Conservation (phyloP, 495 filamentous ascomycete species). For the Penicillium tannophilum region DNA sequence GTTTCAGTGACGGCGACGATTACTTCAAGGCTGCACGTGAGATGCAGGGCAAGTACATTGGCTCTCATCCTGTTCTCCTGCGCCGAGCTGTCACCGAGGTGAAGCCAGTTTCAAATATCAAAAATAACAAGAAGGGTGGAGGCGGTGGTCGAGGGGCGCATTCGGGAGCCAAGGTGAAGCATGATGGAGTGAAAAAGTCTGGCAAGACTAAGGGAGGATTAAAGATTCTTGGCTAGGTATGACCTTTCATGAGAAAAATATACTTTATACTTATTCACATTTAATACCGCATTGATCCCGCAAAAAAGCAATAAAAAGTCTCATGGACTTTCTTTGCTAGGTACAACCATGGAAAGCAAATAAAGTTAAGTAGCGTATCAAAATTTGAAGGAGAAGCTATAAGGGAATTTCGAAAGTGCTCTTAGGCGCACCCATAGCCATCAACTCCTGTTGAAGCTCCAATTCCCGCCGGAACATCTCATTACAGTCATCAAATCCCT, state of each 20-base stretch:
- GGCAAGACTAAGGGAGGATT: constrained; percentile 79
- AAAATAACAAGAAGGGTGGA: constrained; percentile 47
- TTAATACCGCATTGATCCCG: neutral
- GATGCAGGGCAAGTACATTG: constrained; percentile 99
- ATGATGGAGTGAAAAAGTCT: constrained; percentile 75
- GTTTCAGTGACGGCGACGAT: constrained; percentile 92
- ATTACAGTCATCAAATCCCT: too few relatives aligned
- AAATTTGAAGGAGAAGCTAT: neutral
- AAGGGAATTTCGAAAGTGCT: neutral
- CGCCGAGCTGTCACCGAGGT: constrained; percentile 90
- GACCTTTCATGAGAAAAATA: neutral
- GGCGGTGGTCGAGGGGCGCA: constrained; percentile 31
- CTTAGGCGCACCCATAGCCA: too few relatives aligned
- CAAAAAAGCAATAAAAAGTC: neutral
- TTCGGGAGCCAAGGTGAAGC: constrained; percentile 40
- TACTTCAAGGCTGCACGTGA: constrained; percentile 94
- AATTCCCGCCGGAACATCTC: too few relatives aligned
- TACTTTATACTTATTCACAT: neutral
- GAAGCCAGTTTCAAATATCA: constrained; percentile 59
- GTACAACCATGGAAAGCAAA: too few relatives aligned
- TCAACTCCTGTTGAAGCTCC: too few relatives aligned
- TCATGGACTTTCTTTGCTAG: too few relatives aligned
- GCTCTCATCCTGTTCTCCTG: constrained; percentile 87
- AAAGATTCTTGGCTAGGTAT: constrained; percentile 69
- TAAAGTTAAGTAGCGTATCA: too few relatives aligned